Base-by-base conservation (phyloP, 2,329 filamentous ascomycete genomes). In the Diaporthe citriasiana region DNA sequence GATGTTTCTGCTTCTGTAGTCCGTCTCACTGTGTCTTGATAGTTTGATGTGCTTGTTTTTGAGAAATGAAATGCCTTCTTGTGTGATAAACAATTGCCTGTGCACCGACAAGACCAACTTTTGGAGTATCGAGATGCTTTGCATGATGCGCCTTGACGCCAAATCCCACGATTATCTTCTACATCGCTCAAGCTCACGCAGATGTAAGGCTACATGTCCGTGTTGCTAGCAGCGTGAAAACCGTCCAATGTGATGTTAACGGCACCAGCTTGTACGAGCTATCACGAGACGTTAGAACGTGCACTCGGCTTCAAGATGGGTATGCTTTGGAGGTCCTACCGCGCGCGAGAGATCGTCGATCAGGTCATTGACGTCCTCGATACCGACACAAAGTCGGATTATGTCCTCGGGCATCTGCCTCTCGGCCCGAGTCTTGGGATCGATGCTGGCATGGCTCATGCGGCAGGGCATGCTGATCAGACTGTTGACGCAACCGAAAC, bases 401-500 rank as follows among this genome's bases (percentile, higher is more conserved):
- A 99, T 93, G 82, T 99, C 97, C 84, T 99, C 97, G 15, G 97
- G 97, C 92, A 99, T 93, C 77, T 96, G 93, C 77, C 95, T 90
- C 85, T 97, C 95, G 79, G 91, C 88, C 78, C 97, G 89, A 70
- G 95, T 98, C 87, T 98, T 97, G 74, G 95, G 94, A 81, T 98
- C 97, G 80, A 99, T 99, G 82, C 95, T 98, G 51, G 97, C 97
- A 84, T 99, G 97, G 84, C 96, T 98, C 97, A 99, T 99, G 80
- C 96, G 95, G 85, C 97, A 99, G 12, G 97, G 96, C 96, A 99
- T 98, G 86, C 95, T 98, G 84, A 99, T 99, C 82, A 99, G 87
- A 82, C 94, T 97, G 86, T 99, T 99, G 77, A 99, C 97, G 82
- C 97, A 98, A 63, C 97, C 97, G 82, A 99, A 99, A 81, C 95